These are phyloP conservation scores for Zygotorulaspora sp. DNA, from an alignment of 805 yeast species.

Conservation along the genomic window DNA sequence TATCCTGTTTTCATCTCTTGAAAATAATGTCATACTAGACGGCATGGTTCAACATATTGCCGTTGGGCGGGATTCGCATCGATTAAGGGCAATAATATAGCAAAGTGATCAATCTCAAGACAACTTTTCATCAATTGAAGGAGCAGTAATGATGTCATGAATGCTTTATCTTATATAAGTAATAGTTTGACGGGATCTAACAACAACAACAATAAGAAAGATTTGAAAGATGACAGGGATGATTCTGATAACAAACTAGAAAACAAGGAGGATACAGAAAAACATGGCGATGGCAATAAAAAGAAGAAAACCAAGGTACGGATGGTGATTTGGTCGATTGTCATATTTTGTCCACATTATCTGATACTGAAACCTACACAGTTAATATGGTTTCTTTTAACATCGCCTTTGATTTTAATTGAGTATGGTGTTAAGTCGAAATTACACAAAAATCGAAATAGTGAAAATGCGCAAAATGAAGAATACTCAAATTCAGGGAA, in stretches of 20 bases:
- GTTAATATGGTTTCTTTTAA: slow-evolving; percentile 46
- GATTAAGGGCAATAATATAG: slow-evolving; percentile 3
- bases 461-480: too few relatives aligned
- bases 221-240: neutral
- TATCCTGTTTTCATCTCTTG: too few relatives aligned
- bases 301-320: slow-evolving; percentile 2
- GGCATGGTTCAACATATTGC: slow-evolving; percentile 1
- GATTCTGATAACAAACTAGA: neutral
- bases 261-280: neutral
- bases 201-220: slow-evolving; percentile 1
- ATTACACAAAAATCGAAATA: slow-evolving; percentile 3
- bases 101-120: too few relatives aligned
- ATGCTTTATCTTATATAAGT: slow-evolving; percentile 30
- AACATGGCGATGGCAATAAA: slow-evolving; percentile 2
- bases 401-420: slow-evolving; percentile 52
- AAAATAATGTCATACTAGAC: too few relatives aligned
- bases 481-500: neutral
- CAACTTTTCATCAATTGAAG: too few relatives aligned
- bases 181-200: slow-evolving; percentile 17
- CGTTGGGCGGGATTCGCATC: neutral
- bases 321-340: slow-evolving; percentile 20
- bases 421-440: slow-evolving; percentile 24
- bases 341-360: slow-evolving; percentile 47
- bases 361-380: slow-evolving; percentile 50
- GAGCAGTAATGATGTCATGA: slow-evolving; percentile 16